Evolutionary conservation across 1,284 basidiomycete genomes (phyloP).

Genomic region (Tilletia caries): DNA sequence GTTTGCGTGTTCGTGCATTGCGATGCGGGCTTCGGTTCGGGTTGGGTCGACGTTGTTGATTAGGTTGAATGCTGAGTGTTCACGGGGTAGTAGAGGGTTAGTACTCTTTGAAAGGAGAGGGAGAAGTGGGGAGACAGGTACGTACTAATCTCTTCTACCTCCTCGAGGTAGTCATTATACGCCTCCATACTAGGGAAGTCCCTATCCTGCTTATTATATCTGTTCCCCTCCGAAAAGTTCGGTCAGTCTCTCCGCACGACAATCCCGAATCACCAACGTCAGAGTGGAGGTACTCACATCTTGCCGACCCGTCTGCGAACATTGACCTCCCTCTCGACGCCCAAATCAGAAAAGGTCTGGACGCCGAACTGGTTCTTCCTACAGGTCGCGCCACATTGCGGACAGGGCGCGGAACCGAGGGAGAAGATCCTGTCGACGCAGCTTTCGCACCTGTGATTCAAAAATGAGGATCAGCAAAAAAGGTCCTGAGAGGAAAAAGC

Average conservation of each 20-base stretch:
- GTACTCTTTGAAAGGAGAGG: neutral
- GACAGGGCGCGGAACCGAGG: conserved; percentile 92
- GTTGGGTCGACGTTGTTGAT: conserved; percentile 85
- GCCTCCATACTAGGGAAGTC: conserved; percentile 77
- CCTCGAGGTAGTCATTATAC: conserved; percentile 96
- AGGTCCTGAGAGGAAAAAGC: neutral
- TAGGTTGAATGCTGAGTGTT: conserved; percentile 87
- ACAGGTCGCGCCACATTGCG: conserved; percentile 82
- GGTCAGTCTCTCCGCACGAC: neutral
- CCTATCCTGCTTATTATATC: conserved; percentile 71
- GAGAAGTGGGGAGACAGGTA: conserved; percentile 16
- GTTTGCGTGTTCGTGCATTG: conserved; percentile 59
- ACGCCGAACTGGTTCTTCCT: conserved; percentile 90
- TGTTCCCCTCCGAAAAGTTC: neutral
- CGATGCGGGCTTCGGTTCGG: conserved; percentile 78
- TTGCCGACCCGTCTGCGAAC: conserved; percentile 80
- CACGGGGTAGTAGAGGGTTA: conserved; percentile 19
- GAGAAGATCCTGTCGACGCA: conserved; percentile 97
- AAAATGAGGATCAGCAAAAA: conserved; percentile 4
- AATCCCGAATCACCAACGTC: neutral
- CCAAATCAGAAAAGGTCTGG: conserved; percentile 94
- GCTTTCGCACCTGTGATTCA: conserved; percentile 18
- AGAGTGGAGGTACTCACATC: no score
- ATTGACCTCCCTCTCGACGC: conserved; percentile 92
- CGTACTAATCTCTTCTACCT: conserved; percentile 90